Evolutionary conservation across 306 rosid genomes (phyloP).

Genomic region (Castanea sativa): DNA sequence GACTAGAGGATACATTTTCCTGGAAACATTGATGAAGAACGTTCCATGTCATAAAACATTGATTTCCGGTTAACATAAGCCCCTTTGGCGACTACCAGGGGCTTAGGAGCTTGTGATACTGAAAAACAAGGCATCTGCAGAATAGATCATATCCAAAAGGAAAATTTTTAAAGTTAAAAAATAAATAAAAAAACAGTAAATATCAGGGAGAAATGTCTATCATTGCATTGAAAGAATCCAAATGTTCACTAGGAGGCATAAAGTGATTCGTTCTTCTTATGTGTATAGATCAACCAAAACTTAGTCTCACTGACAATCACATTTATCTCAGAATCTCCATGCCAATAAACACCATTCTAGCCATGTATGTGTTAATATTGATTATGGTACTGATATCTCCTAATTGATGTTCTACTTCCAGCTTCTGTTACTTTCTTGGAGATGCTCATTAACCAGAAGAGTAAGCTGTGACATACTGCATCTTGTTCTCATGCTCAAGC

Average conservation of each 20-base stretch:
- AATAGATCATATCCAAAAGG: slow-evolving; percentile 10
- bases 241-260: background rate
- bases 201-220: slow-evolving; percentile 7
- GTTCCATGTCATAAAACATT: slow-evolving; percentile 54
- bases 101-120: slow-evolving; percentile 33
- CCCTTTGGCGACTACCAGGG: slow-evolving; percentile 29
- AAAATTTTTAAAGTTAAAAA: background rate
- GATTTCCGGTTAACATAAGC: slow-evolving; percentile 49
- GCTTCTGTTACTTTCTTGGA: too few relatives aligned
- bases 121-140: slow-evolving; percentile 53
- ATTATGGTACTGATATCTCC: too few relatives aligned
- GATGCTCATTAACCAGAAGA: too few relatives aligned
- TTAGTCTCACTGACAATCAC: background rate
- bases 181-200: background rate
- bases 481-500: too few relatives aligned
- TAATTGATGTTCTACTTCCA: too few relatives aligned
- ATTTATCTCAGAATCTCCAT: too few relatives aligned
- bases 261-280: background rate
- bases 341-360: too few relatives aligned
- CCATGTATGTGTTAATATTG: too few relatives aligned
- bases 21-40: slow-evolving; percentile 49
- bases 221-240: background rate
- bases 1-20: slow-evolving; percentile 59
- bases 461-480: too few relatives aligned
- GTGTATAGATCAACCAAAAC: background rate